Evolutionary conservation across 2,329 filamentous ascomycete genomes (phyloP), one percentile per base, ranked within the genome.

Genomic region (Colletotrichum horii): DNA sequence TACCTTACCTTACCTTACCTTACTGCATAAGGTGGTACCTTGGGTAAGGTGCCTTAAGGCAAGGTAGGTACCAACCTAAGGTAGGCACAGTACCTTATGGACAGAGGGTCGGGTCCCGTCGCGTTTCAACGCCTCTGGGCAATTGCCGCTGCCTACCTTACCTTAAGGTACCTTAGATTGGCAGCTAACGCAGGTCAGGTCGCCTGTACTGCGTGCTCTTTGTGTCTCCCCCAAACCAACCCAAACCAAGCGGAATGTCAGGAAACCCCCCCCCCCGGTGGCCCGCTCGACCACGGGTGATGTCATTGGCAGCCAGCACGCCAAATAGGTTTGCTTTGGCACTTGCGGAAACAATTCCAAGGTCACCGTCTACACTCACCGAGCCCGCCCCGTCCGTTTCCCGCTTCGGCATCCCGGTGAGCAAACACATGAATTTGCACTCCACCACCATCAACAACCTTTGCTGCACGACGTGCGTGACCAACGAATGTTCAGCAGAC

Each of bases 321-420:
- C 28, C 26, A 60, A 48, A 60, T 16, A 28, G 28, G 28, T 28
- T 32, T 58, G 32, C 38, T 55, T 55, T 71, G 26, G n/a, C 64
- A 64, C 60, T 38, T 38, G 36, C 62, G 36, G 36, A 62, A 68
- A 52, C 36, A 28, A 28, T 22, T 68, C 36, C 38, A 64, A 73
- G 70, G 70, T 73, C 65, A 73, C 65, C 30, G 14, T 56, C 28
- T 38, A 28, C 26, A 48, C 58, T 74, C 66, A 70, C 71, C 71
- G 36, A 64, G 61, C 26, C 7, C 24, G 38, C 56, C 55, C 32
- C 19, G 19, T 64, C 34, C 60, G 52, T 56, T 56, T n/a, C 38
- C 52, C 22, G 26, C 52, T 56, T 24, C 22, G 52, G 38, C 38
- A 48, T n/a, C 38, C 38, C 43, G 43, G n/a, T 48, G 19, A 48